Conservation (phyloP, 2,329 filamentous ascomycete genomes). For the Colletotrichum sp. region DNA sequence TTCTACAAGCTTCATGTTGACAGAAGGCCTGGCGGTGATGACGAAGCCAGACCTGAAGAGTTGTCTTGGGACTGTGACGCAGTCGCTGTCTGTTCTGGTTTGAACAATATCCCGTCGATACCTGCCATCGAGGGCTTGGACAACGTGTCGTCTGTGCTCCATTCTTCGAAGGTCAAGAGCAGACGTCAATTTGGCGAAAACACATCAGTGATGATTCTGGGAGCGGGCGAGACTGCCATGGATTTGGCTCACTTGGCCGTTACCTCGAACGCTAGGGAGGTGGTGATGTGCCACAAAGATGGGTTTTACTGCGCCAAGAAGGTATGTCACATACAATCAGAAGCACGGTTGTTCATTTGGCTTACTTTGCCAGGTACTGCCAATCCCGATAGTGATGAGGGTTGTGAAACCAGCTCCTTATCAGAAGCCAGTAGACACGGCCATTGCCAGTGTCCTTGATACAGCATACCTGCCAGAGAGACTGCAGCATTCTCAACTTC, state of each 20-base stretch:
- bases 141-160: conserved; percentile 38
- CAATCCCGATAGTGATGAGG: conserved; percentile 1
- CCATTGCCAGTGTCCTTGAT: conserved; percentile 54
- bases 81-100: conserved; percentile 49
- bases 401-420: background rate
- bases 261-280: conserved; percentile 43
- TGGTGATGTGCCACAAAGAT: conserved; percentile 49
- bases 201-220: conserved; percentile 47
- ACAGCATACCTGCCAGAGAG: conserved; percentile 55
- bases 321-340: conserved; percentile 25
- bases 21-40: background rate
- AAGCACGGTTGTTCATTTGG: too few relatives aligned
- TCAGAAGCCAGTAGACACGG: conserved; percentile 51
- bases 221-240: conserved; percentile 51
- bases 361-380: background rate
- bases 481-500: conserved; percentile 44
- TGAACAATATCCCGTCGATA: conserved; percentile 46
- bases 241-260: conserved; percentile 50
- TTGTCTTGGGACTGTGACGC: conserved; percentile 44
- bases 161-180: conserved; percentile 48
- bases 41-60: background rate
- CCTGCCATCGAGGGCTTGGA: conserved; percentile 44
- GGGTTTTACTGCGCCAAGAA: conserved; percentile 53
- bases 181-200: conserved; percentile 43
- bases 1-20: conserved; percentile 9